Conservation (phyloP, 306 rosid genomes). For the Cercis canadensis region DNA sequence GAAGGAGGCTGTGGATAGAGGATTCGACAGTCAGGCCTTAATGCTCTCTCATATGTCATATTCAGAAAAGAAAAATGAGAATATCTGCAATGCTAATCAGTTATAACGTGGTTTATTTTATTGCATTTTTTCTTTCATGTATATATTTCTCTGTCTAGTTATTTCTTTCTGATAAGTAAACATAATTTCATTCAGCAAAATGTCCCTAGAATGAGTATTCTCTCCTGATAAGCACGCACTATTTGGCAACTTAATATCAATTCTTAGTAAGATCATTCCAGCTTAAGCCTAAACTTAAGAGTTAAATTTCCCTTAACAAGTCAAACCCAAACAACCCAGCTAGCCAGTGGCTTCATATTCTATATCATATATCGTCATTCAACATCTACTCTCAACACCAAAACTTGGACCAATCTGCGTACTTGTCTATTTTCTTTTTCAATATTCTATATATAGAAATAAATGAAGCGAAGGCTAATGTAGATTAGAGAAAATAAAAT, state of each 20-base stretch:
- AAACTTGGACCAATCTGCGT: constrained; percentile 8
- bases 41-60: constrained; percentile 11
- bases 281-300: too few species aligned
- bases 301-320: too few species aligned
- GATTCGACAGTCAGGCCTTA: constrained; percentile 15
- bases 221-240: not conserved
- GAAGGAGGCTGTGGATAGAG: constrained; percentile 13
- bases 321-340: too few species aligned
- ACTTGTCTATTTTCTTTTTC: constrained; percentile 3
- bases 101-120: not conserved
- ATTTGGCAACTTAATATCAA: too few species aligned
- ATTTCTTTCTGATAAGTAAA: not conserved
- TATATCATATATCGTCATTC: not conserved
- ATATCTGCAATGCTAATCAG: constrained; percentile 7
- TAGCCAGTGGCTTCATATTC: too few species aligned
- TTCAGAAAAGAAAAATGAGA: constrained; percentile 14
- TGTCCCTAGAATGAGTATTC: not conserved
- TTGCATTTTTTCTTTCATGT: not conserved
- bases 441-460: constrained; percentile 8
- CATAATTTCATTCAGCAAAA: not conserved
- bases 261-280: too few species aligned
- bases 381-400: constrained; percentile 18
- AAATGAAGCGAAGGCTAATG: constrained; percentile 23
- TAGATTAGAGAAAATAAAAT: constrained; percentile 14
- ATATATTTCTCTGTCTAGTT: not conserved